phyloP scores from a whole-genome alignment of 352 stramenopile species.

The Phytopythium oedochilum region DNA sequence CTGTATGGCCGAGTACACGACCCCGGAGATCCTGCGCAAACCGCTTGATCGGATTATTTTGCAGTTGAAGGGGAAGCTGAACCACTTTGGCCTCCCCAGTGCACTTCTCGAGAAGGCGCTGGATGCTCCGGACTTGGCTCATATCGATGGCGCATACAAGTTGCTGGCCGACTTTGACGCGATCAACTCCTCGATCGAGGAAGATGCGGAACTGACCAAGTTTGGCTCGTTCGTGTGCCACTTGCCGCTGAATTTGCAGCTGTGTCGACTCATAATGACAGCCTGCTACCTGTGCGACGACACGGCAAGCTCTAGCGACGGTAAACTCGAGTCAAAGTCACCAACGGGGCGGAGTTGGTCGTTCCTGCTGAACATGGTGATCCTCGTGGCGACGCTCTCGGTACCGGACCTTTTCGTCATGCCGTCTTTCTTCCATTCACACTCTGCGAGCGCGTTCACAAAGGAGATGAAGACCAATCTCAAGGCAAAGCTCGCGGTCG shows the following conservation, averaged over 20 bases:
- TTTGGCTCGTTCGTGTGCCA: conserved; percentile 81
- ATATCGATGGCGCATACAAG: conserved; percentile 79
- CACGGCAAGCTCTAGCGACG: not conserved
- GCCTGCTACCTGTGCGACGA: conserved; percentile 40
- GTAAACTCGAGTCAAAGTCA: not conserved
- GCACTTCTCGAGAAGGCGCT: conserved; percentile 60
- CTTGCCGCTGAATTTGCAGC: conserved; percentile 66
- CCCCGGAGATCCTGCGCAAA: conserved; percentile 77
- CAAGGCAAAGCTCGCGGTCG: conserved; percentile 58
- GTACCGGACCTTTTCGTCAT: conserved; percentile 70
- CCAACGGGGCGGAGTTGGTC: conserved; percentile 23
- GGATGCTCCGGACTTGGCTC: conserved; percentile 55
- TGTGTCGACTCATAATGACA: conserved; percentile 73
- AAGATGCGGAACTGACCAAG: conserved; percentile 50
- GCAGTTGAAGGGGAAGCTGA: conserved; percentile 68
- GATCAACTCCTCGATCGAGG: conserved; percentile 55
- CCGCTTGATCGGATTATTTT: conserved; percentile 77
- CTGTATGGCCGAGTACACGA: conserved; percentile 81
- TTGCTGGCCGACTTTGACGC: conserved; percentile 62
- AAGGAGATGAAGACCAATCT: conserved; percentile 77
- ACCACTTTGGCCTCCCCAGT: conserved; percentile 68
- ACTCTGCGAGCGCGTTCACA: conserved; percentile 57
- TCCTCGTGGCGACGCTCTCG: conserved; percentile 61
- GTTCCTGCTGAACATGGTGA: conserved; percentile 51
- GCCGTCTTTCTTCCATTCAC: conserved; percentile 75